Percentiles rank a stretch among this genome's conserved stretches.
Conservation (phyloP, 2,329 filamentous ascomycete genomes). For the Cryphonectria carpinicola region DNA sequence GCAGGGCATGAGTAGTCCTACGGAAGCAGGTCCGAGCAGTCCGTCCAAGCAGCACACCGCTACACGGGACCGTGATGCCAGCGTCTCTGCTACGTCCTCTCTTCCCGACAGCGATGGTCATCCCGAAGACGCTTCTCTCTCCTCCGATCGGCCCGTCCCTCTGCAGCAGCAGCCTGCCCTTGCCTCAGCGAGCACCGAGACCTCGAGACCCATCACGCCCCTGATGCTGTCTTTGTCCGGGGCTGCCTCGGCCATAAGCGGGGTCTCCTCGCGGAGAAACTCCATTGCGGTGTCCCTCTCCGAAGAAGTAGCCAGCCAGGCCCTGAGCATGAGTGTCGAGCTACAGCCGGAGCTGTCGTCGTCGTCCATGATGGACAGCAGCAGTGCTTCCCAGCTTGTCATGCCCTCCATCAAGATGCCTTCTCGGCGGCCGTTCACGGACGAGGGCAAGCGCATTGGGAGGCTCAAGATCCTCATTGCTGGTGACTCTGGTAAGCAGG, state of each 20-base stretch:
- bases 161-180: conserved; percentile 25
- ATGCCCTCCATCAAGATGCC: conserved; percentile 97
- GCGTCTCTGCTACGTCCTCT: conserved; percentile 19
- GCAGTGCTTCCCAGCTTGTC: conserved; percentile 76
- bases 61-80: conserved; percentile 20
- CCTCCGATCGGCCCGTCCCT: conserved; percentile 25
- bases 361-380: conserved; percentile 48
- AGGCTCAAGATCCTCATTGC: conserved; percentile 88
- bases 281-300: conserved; percentile 55
- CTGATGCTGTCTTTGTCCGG: conserved; percentile 47
- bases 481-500: conserved; percentile 68
- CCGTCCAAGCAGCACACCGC: conserved; percentile 23
- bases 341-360: conserved; percentile 50
- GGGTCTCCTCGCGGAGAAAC: conserved; percentile 55
- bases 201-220: conserved; percentile 52
- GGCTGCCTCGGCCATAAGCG: conserved; percentile 49
- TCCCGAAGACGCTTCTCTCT: conserved; percentile 22
- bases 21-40: conserved; percentile 20
- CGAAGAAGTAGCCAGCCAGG: conserved; percentile 46
- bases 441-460: conserved; percentile 80
- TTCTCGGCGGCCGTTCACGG: conserved; percentile 84
- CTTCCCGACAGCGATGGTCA: conserved; percentile 16
- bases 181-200: conserved; percentile 8
- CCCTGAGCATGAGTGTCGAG: conserved; percentile 45
- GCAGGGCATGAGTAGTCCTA: neutral